Evolutionary conservation across 164 flowering plant species (phyloP), one percentile per base, ranked within the genome.

Genomic region (Sextonia rubra): DNA sequence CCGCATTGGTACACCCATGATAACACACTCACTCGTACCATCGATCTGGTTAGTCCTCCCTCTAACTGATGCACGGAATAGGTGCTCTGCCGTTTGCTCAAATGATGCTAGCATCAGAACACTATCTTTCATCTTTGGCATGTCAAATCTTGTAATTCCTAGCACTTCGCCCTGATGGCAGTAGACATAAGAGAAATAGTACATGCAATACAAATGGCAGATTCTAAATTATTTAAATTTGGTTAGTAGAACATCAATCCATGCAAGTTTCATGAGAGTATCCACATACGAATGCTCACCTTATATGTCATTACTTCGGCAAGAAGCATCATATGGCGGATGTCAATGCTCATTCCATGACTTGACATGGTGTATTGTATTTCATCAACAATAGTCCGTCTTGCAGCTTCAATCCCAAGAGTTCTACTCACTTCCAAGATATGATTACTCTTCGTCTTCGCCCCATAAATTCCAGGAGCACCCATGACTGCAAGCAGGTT

Each of bases 321-420:
- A 62, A 95, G 80, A 80, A 95, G 98, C 97, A 88, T 93, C 99
- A 95, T 95, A 71, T 95, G 99, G 3, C 98, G 93, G 32, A 83
- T 80, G 73, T 95, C 99, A 67, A 95, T 91, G 80, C 85, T 88
- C 98, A 95, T 95, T 66, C 91, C 92, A 77, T 95, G 96, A 68
- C 75, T 74, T 73, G 66, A 65, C 97, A 95, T 93, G n/a, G 88
- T 88, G 48, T 77, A 74, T 37, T 87, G 75, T 77, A 95, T 93
- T 82, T 95, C 95, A 62, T 86, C 83, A 60, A 91, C 90, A 25
- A 95, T 95, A 52, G 82, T 77, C 30, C 29, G 81, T 76, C 99
- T 88, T 70, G 98, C 97, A 79, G 97, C 99, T 85, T 95, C 99
- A 77, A 95, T 91, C 71, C 99, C 99, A 62, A 95, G 90, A 14